phyloP scores from a whole-genome alignment of 768 basidiomycete genomes.

The Butyriboletus loyo region DNA sequence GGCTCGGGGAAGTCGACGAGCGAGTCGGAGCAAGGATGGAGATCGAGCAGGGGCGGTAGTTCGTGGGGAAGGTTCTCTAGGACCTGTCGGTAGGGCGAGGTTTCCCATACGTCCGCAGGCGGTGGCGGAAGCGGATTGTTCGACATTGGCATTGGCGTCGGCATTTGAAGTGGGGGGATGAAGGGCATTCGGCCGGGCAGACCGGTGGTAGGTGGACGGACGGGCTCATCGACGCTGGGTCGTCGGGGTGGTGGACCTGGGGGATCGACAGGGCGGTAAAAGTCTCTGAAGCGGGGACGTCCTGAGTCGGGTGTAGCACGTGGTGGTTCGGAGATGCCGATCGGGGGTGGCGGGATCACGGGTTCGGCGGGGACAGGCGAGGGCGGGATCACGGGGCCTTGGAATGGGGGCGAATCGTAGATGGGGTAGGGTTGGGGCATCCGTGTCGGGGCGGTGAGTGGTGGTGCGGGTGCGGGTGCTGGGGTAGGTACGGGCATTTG shows the following conservation, averaged over 20 bases:
- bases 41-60: constrained; percentile 20
- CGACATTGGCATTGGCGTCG: not conserved
- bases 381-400: constrained; percentile 15
- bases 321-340: constrained; percentile 5
- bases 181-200: constrained; percentile 13
- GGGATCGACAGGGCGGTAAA: constrained; percentile 21
- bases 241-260: not conserved
- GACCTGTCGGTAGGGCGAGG: constrained; percentile 54
- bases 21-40: constrained; percentile 1
- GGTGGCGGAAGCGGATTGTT: constrained; percentile 63
- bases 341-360: constrained; percentile 24
- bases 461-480: not conserved
- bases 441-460: not conserved
- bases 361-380: constrained; percentile 8
- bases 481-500: constrained; percentile 6
- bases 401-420: not conserved
- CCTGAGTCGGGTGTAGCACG: constrained; percentile 7
- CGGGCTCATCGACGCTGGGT: not conserved
- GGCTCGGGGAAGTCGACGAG: constrained; percentile 11
- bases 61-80: constrained; percentile 49
- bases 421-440: constrained; percentile 21
- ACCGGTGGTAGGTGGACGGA: constrained; percentile 2
- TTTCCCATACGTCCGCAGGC: constrained; percentile 58
- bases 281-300: constrained; percentile 28
- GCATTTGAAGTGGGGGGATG: constrained; percentile 3